Base-by-base conservation (phyloP, 192 early-diverging fungal genomes). In the Backusella liffmaniae region DNA sequence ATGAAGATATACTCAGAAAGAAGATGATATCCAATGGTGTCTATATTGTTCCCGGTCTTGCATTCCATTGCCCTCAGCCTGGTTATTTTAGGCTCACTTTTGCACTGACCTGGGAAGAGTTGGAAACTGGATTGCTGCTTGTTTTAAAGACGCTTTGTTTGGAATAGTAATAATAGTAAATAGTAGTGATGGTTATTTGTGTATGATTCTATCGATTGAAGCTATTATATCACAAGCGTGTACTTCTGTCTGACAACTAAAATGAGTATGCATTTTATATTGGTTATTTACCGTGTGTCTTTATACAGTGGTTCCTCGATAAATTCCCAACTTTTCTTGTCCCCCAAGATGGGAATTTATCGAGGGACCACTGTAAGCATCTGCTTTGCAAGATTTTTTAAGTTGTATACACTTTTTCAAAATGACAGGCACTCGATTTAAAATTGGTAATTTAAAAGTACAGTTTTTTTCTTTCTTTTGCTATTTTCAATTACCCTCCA, bases 21-120 rank as follows among this genome's bases (percentile, higher is more conserved):
- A 41, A 80, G 5, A 72, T 89, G 41, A 65, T 88, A 13, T 79
- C 89, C 3, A 49, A 83, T 26, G 86, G 89, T 0, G 86, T 97
- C 0, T 95, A 92, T 72, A 79, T 95, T 44, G 88, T 90, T 8
- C 77, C 86, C 16, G 92, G 93, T 1, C 84, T 87, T 56, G 92
- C 87, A 0, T 97, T 96, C 72, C 86, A 81, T 41, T 83, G 88
- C 23, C 42, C 53, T 0, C 86, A 88, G 42, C 83, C 80, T 10
- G 93, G 93, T 0, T 92, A 86, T 78, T 93, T 92, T 81, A 86
- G 93, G 4, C 44, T 94, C 44, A 88, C 87, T 4, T 93, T 91
- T 73, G 77, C 90, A 42, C 78, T 91, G 9, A 74, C 78, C 23
- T 79, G 79, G 66, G 77, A 76, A 3, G 78, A 86, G 66, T 59